phyloP scores from a whole-genome alignment of 768 basidiomycete genomes.

The Termitomyces sp. region DNA sequence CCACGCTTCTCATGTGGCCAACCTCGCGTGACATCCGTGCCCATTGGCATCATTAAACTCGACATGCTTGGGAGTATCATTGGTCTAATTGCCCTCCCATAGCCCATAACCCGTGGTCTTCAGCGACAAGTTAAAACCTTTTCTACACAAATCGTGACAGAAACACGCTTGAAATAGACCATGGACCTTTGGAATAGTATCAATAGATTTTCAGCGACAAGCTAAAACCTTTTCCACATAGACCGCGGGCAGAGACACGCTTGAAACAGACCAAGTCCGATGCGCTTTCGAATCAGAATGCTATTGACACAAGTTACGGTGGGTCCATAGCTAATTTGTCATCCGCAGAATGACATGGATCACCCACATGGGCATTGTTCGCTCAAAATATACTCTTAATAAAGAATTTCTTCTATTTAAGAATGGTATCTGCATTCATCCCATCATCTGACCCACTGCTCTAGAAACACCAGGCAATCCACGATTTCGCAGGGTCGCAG shows the following conservation, averaged over 20 bases:
- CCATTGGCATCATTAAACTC: background rate
- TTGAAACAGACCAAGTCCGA: background rate
- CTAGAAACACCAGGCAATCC: constrained; percentile 1
- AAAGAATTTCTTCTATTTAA: background rate
- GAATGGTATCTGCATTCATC: background rate
- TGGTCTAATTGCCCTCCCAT: background rate
- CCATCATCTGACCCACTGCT: constrained; percentile 4
- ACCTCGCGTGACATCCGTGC: background rate
- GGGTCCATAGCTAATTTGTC: background rate
- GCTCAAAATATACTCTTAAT: background rate
- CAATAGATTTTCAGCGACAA: too few relatives aligned
- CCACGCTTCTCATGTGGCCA: background rate
- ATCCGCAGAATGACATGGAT: background rate
- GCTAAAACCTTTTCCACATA: background rate
- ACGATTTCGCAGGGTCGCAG: constrained; percentile 5
- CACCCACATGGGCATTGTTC: background rate
- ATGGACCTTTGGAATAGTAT: too few relatives aligned
- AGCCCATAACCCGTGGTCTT: background rate
- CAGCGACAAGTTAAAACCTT: too few relatives aligned
- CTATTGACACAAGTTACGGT: background rate
- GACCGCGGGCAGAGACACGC: background rate
- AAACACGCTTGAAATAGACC: background rate
- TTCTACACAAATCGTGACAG: background rate
- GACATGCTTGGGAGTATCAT: background rate
- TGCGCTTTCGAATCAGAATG: background rate